These are phyloP conservation scores for Tolypocladium endophyticum DNA, from an alignment of 2,329 filamentous ascomycete genomes.

Conservation along the genomic window DNA sequence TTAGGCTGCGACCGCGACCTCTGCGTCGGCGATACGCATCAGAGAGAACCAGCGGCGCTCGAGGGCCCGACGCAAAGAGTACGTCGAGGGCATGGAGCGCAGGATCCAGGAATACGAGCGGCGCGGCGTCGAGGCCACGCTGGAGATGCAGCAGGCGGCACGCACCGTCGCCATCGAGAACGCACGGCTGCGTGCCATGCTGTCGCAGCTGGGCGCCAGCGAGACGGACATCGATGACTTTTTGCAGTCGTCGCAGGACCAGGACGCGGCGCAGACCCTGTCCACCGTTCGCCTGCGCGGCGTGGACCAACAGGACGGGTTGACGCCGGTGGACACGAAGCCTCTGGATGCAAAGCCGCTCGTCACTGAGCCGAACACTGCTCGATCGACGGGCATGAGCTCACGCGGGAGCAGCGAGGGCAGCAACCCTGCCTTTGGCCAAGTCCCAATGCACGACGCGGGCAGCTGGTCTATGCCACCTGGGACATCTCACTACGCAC, in stretches of 20 bases:
- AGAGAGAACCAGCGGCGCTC: constrained; percentile 44
- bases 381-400: not conserved
- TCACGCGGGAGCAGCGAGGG: not conserved
- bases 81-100: constrained; percentile 35
- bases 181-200: constrained; percentile 29
- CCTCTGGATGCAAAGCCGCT: not conserved
- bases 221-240: constrained; percentile 29
- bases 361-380: not conserved
- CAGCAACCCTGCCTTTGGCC: not conserved
- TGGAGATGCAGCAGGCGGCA: constrained; percentile 44
- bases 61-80: constrained; percentile 38
- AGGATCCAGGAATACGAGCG: constrained; percentile 36
- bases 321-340: not conserved
- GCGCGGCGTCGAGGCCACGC: constrained; percentile 35
- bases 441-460: not conserved
- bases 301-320: not conserved
- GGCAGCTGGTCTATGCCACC: not conserved
- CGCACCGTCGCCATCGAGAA: constrained; percentile 39
- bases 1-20: constrained; percentile 11
- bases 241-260: constrained; percentile 23
- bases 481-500: not conserved
- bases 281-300: constrained; percentile 4
- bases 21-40: constrained; percentile 26
- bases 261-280: constrained; percentile 16
- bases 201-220: constrained; percentile 27